These are phyloP conservation scores for Rhododendron simsii DNA, from an alignment of 148 eudicot species.

Conservation along the genomic window DNA sequence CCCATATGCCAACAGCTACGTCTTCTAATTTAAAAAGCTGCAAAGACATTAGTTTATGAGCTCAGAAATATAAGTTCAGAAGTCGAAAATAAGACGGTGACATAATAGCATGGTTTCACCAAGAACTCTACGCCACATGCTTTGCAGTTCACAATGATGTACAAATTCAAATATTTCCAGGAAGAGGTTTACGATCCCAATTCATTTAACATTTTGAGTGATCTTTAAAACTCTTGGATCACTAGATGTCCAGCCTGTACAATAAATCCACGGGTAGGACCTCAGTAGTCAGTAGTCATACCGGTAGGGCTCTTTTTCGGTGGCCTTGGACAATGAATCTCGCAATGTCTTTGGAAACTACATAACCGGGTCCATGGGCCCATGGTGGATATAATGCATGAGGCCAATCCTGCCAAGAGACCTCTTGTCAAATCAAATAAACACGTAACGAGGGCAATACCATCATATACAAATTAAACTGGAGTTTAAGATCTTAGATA, in stretches of 20 bases:
- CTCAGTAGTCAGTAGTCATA: slow-evolving; percentile 11
- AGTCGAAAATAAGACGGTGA: not conserved
- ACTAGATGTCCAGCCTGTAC: not conserved
- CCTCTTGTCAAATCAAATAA: not conserved
- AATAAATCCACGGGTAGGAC: not conserved
- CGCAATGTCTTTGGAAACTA: slow-evolving; percentile 75
- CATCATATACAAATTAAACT: not conserved
- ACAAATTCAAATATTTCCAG: not conserved
- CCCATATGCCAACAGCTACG: slow-evolving; percentile 31
- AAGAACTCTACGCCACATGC: not conserved
- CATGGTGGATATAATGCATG: slow-evolving; percentile 69
- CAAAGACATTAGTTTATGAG: not conserved
- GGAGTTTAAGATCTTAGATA: not conserved
- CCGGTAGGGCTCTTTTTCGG: slow-evolving; percentile 57
- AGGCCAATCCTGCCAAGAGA: slow-evolving; percentile 76
- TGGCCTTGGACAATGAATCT: slow-evolving; percentile 65
- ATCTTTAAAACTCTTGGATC: not conserved
- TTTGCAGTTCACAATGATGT: not conserved
- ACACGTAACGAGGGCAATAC: not conserved
- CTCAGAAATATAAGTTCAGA: not conserved
- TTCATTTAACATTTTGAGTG: not conserved
- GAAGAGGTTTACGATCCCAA: not conserved
- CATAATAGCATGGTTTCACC: not conserved
- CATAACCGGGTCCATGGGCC: slow-evolving; percentile 94
- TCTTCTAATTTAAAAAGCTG: slow-evolving; percentile 30